Percentiles rank a stretch among this genome's conserved stretches.
Conservation (phyloP, 2,329 filamentous ascomycete species). For the Cryphonectria radicalis region DNA sequence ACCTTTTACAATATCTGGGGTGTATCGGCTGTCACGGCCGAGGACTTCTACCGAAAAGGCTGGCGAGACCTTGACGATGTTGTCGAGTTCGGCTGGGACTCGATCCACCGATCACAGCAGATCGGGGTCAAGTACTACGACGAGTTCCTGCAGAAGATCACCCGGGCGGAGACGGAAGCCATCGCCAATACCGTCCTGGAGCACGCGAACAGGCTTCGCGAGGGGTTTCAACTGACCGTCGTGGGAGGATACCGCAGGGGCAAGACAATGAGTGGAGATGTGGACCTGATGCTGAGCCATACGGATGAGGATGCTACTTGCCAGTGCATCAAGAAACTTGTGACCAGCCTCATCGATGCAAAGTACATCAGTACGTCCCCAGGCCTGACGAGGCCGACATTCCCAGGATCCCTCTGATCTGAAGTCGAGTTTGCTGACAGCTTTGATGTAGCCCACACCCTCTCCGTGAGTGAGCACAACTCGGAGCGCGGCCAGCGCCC, state of each 20-base stretch:
- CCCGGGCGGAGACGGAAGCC: constrained; percentile 71
- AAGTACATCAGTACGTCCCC: constrained; percentile 63
- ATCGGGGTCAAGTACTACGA: constrained; percentile 95
- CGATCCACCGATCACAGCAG: constrained; percentile 79
- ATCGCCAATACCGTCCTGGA: constrained; percentile 68
- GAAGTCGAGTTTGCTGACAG: not conserved
- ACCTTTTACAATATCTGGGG: constrained; percentile 88
- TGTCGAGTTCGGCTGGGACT: constrained; percentile 78
- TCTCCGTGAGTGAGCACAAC: constrained; percentile 70
- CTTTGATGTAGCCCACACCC: constrained; percentile 62
- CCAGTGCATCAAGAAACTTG: constrained; percentile 72
- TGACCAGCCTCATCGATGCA: constrained; percentile 69
- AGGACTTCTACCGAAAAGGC: constrained; percentile 77
- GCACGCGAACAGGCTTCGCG: constrained; percentile 68
- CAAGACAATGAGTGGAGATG: constrained; percentile 75
- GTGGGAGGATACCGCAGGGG: constrained; percentile 84
- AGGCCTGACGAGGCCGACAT: no score
- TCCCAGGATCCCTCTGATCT: not conserved
- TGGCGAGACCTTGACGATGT: constrained; percentile 89
- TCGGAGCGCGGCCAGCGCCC: constrained; percentile 72
- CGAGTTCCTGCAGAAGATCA: constrained; percentile 75
- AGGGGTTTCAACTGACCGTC: constrained; percentile 61
- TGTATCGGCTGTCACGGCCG: constrained; percentile 81
- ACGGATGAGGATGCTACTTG: constrained; percentile 70
- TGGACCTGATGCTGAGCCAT: constrained; percentile 85